Conservation (phyloP, 176 grass and related monocot species). For the Phyllostachys edulis region DNA sequence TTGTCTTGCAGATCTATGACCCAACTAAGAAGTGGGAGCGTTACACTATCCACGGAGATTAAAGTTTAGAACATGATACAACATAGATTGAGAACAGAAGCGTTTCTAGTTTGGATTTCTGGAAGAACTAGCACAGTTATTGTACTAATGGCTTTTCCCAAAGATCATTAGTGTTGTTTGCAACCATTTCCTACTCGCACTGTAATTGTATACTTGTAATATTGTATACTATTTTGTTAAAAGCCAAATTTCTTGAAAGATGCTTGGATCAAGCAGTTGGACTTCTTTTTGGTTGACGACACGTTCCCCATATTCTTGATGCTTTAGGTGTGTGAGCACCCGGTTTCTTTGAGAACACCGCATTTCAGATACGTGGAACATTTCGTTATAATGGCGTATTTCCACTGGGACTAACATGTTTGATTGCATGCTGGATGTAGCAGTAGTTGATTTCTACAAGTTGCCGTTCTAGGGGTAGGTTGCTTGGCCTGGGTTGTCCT, state of each 20-base stretch:
- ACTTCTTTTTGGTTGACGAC: background rate
- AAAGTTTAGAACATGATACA: background rate
- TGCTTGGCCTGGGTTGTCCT: background rate
- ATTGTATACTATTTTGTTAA: background rate
- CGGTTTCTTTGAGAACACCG: background rate
- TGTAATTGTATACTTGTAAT: background rate
- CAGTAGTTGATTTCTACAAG: background rate
- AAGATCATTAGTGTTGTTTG: background rate
- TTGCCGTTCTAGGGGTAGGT: background rate
- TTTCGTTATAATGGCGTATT: background rate
- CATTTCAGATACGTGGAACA: background rate
- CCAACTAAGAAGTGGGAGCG: slow-evolving; percentile 98
- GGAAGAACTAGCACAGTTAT: background rate
- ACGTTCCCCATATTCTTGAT: background rate
- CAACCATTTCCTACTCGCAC: background rate
- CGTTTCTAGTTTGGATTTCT: slow-evolving; percentile 9
- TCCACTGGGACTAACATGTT: background rate
- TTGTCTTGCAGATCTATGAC: slow-evolving; percentile 86
- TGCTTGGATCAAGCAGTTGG: too few relatives aligned
- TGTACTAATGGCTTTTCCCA: background rate
- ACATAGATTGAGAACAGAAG: background rate
- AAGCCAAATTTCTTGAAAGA: background rate
- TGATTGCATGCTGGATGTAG: background rate
- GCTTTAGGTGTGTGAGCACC: background rate
- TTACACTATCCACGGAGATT: slow-evolving; percentile 98